phyloP scores from a whole-genome alignment of 192 early-diverging fungal species.

The Coemansia sp. region DNA sequence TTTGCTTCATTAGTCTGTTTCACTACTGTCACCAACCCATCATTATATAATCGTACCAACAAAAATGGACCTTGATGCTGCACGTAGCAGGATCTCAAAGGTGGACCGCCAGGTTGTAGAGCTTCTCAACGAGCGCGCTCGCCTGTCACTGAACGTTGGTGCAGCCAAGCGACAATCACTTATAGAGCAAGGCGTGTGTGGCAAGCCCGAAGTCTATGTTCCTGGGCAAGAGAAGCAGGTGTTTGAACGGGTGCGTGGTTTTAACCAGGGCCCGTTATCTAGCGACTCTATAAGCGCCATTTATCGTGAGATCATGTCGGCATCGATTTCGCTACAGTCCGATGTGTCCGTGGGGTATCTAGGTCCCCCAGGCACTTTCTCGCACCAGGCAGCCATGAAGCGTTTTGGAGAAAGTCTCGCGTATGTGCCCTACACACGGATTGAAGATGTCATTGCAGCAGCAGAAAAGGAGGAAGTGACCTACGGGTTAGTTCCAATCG shows the following conservation, averaged over 20 bases:
- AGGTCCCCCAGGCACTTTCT: constrained; percentile 86
- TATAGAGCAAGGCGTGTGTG: constrained; percentile 40
- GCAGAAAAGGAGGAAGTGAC: constrained; percentile 71
- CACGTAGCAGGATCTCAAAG: constrained; percentile 69
- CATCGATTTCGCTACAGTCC: constrained; percentile 79
- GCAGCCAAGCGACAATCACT: constrained; percentile 61
- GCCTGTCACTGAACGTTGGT: constrained; percentile 76
- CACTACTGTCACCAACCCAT: not conserved
- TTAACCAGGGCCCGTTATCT: constrained; percentile 80
- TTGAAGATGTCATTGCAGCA: constrained; percentile 78
- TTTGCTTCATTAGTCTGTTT: constrained; percentile 9
- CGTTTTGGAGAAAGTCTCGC: constrained; percentile 79
- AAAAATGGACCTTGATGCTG: constrained; percentile 57
- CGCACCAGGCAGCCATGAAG: constrained; percentile 81
- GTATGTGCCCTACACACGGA: constrained; percentile 65
- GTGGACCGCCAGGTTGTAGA: constrained; percentile 73
- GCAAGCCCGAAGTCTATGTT: constrained; percentile 66
- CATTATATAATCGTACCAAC: too few relatives aligned
- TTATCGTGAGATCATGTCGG: constrained; percentile 85
- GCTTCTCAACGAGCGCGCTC: constrained; percentile 80
- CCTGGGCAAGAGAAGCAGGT: constrained; percentile 76
- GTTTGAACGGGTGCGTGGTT: constrained; percentile 66
- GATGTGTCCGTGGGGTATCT: constrained; percentile 84
- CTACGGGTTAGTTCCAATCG: constrained; percentile 93
- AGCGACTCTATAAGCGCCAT: constrained; percentile 68